These are phyloP conservation scores for Melaleuca alternifolia DNA, from an alignment of 345 rosid species.

Conservation along the genomic window DNA sequence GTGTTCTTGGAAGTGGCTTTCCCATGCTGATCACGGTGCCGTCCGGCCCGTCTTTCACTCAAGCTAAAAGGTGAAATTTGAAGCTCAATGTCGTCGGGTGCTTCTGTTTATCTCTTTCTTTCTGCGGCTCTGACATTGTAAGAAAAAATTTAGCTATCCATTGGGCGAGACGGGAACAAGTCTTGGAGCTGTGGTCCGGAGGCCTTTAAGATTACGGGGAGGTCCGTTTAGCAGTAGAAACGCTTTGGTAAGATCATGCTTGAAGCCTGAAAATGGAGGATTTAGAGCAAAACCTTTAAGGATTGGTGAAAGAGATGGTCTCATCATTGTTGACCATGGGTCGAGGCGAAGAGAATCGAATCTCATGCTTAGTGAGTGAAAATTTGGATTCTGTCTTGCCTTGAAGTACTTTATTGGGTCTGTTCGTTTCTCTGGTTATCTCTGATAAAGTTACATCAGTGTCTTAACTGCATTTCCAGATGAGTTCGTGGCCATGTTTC, in stretches of 20 bases:
- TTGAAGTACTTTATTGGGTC: neutral
- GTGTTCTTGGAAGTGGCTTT: neutral
- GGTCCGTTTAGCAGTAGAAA: conserved; percentile 1
- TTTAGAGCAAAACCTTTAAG: conserved; percentile 7
- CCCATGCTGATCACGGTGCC: neutral
- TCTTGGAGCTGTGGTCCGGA: conserved; percentile 1
- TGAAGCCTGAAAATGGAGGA: conserved; percentile 18
- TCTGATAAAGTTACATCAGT: neutral
- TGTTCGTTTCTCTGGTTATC: neutral
- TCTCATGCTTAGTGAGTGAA: conserved; percentile 64
- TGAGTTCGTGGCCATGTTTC: conserved; percentile 80
- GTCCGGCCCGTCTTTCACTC: neutral
- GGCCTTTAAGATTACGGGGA: conserved; percentile 10
- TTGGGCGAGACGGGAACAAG: neutral
- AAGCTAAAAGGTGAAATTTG: neutral
- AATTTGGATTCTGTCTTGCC: neutral
- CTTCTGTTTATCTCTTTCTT: neutral
- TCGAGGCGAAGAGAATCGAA: conserved; percentile 85
- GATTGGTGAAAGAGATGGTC: conserved; percentile 48
- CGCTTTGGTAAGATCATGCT: conserved; percentile 9
- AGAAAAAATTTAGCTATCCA: conserved; percentile 2
- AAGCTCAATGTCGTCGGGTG: neutral
- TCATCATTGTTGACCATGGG: conserved; percentile 90
- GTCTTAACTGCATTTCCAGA: conserved; percentile 32
- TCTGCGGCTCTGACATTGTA: neutral